Evolutionary conservation across 2,329 filamentous ascomycete species (phyloP).

Genomic region (Incumbomyces lentus): DNA sequence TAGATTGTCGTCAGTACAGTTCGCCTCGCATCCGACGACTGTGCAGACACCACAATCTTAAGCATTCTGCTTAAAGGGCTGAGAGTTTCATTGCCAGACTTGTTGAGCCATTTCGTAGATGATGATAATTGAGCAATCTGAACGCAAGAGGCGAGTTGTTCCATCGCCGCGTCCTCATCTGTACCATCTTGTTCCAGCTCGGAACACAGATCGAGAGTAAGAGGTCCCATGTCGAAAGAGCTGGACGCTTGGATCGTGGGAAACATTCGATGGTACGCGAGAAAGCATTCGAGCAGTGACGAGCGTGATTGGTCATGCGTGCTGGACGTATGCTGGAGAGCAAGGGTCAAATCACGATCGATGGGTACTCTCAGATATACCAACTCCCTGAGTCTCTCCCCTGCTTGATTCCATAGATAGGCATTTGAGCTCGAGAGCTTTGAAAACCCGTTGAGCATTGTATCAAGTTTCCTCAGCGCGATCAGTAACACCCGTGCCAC

Average conservation of each 20-base stretch:
- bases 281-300: conserved; percentile 64
- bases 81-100: conserved; percentile 29
- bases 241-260: conserved; percentile 71
- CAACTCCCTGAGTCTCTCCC: conserved; percentile 56
- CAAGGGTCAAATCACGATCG: conserved; percentile 67
- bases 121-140: conserved; percentile 70
- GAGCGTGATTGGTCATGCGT: conserved; percentile 61
- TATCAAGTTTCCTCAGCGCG: conserved; percentile 66
- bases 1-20: conserved; percentile 8
- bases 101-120: conserved; percentile 84
- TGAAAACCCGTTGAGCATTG: conserved; percentile 52
- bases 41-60: background rate
- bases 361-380: conserved; percentile 71
- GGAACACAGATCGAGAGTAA: conserved; percentile 59
- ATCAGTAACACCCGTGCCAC: conserved; percentile 68
- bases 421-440: conserved; percentile 35
- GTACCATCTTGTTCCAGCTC: conserved; percentile 42
- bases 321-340: conserved; percentile 59
- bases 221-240: conserved; percentile 76
- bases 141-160: conserved; percentile 73
- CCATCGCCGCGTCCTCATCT: conserved; percentile 47
- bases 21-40: background rate
- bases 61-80: conserved; percentile 3
- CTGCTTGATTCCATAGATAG: conserved; percentile 59
- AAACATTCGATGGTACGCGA: conserved; percentile 73